Evolutionary conservation across 257 asterid genomes (phyloP).

Genomic region (Nyctanthes arbortristis): DNA sequence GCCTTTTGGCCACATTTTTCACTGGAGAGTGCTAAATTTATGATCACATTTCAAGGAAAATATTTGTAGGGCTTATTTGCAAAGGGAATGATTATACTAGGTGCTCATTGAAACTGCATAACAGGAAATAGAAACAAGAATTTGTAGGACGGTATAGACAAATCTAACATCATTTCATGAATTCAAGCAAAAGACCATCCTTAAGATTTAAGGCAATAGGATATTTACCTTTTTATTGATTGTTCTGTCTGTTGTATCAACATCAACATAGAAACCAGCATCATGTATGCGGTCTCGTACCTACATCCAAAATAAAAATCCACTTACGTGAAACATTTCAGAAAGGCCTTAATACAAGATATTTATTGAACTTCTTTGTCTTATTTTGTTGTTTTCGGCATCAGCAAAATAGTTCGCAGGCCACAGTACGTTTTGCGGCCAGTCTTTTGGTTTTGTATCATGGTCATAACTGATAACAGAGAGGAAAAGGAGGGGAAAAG

Average conservation of each 20-base stretch:
- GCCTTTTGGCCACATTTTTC: background rate
- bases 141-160: conserved; percentile 5
- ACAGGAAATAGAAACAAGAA: background rate
- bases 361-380: too few species aligned
- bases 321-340: conserved; percentile 5
- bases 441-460: background rate
- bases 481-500: too few species aligned
- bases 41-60: background rate
- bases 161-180: background rate
- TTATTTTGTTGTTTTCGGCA: too few species aligned
- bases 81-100: background rate
- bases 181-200: conserved; percentile 12
- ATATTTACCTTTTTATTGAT: conserved; percentile 75
- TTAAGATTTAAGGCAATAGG: conserved; percentile 1
- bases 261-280: conserved; percentile 84
- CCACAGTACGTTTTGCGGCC: background rate
- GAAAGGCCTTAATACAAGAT: too few species aligned
- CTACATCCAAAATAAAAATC: conserved; percentile 32
- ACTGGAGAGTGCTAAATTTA: background rate
- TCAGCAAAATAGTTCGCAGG: background rate
- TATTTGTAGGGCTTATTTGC: background rate
- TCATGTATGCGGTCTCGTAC: conserved; percentile 70
- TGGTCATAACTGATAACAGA: background rate
- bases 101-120: background rate
- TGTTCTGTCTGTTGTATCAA: conserved; percentile 84